These are phyloP conservation scores for Lachancea meyersii DNA, from an alignment of 805 yeast species.

Conservation along the genomic window DNA sequence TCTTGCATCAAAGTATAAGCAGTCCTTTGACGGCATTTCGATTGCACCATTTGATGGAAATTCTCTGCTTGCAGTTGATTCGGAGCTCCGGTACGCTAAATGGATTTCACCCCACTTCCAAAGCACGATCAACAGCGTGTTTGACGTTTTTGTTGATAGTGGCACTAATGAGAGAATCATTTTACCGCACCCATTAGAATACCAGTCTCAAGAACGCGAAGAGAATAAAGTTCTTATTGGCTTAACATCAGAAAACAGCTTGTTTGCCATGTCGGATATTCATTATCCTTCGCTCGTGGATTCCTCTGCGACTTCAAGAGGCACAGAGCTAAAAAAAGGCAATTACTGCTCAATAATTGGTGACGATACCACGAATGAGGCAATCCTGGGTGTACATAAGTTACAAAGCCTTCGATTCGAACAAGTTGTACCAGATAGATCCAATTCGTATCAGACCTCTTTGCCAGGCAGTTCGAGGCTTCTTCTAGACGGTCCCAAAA, in stretches of 20 bases:
- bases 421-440: conserved; percentile 12
- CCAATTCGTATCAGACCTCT: conserved; percentile 8
- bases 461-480: conserved; percentile 13
- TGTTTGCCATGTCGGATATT: conserved; percentile 80
- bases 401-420: conserved; percentile 14
- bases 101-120: conserved; percentile 72
- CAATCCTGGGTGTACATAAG: conserved; percentile 48
- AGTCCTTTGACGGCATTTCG: conserved; percentile 65
- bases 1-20: conserved; percentile 42
- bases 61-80: conserved; percentile 69
- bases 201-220: conserved; percentile 34
- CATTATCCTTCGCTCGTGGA: conserved; percentile 77
- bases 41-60: conserved; percentile 81
- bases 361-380: conserved; percentile 36
- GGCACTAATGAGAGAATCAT: conserved; percentile 38
- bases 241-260: conserved; percentile 54
- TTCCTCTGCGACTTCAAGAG: conserved; percentile 70
- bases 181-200: conserved; percentile 61
- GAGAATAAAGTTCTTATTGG: conserved; percentile 51
- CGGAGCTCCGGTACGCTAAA: conserved; percentile 58
- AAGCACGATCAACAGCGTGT: conserved; percentile 65
- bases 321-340: conserved; percentile 41
- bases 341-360: conserved; percentile 35
- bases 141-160: conserved; percentile 53
- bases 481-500: conserved; percentile 5